These are phyloP conservation scores for Helicostylum pulchrum DNA, from an alignment of 192 early-diverging fungal species.

Conservation along the genomic window DNA sequence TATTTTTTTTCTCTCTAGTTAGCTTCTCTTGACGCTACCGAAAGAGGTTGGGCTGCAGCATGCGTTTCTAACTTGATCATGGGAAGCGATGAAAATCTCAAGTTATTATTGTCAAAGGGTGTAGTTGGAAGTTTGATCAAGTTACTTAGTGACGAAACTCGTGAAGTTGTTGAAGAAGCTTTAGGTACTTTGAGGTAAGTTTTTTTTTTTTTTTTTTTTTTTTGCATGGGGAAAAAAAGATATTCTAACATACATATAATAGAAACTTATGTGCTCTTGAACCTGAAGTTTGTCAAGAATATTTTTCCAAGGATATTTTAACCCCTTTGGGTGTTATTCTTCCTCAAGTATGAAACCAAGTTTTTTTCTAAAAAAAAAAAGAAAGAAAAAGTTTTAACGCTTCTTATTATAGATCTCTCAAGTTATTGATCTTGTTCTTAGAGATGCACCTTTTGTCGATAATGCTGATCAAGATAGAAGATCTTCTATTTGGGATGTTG, in stretches of 20 bases:
- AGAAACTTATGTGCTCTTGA: slow-evolving; percentile 58
- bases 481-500: slow-evolving; percentile 53
- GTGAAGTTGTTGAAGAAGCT: slow-evolving; percentile 71
- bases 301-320: slow-evolving; percentile 54
- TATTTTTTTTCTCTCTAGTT: slow-evolving; percentile 44
- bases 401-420: slow-evolving; percentile 23
- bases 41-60: slow-evolving; percentile 86
- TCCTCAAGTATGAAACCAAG: slow-evolving; percentile 37
- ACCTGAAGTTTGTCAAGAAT: slow-evolving; percentile 54
- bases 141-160: slow-evolving; percentile 65
- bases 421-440: slow-evolving; percentile 35
- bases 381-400: slow-evolving; percentile 1
- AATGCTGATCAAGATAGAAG: slow-evolving; percentile 36
- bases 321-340: slow-evolving; percentile 48
- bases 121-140: slow-evolving; percentile 65
- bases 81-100: slow-evolving; percentile 58
- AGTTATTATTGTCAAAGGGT: slow-evolving; percentile 72
- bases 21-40: slow-evolving; percentile 59
- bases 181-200: slow-evolving; percentile 65
- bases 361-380: slow-evolving; percentile 11
- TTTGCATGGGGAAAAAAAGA: not conserved
- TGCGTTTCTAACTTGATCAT: slow-evolving; percentile 80
- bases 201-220: not conserved
- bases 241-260: not conserved
- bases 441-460: slow-evolving; percentile 32